Conservation (phyloP, 108 stramenopile genomes). For the Nitzschia sp. region DNA sequence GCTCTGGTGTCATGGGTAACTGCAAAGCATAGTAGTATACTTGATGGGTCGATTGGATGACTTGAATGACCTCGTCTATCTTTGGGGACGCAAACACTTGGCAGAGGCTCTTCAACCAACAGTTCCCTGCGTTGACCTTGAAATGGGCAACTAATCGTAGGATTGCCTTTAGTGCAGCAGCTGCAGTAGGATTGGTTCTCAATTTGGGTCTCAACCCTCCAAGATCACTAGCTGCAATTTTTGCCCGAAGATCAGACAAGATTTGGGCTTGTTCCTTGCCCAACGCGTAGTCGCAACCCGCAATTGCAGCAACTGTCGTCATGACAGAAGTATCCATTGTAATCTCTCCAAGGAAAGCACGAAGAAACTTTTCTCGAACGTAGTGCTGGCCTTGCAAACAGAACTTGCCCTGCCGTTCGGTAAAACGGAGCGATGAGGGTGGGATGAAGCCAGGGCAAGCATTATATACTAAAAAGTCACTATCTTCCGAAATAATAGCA, state of each 20-base stretch:
- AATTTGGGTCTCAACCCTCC: slow-evolving; percentile 17
- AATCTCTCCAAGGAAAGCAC: slow-evolving; percentile 5
- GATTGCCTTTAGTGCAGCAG: slow-evolving; percentile 4
- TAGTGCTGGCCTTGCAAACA: slow-evolving; percentile 19
- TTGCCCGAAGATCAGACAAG: background rate
- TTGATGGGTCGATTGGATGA: slow-evolving; percentile 2
- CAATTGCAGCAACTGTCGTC: slow-evolving; percentile 24
- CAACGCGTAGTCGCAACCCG: slow-evolving; percentile 31
- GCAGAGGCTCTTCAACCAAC: slow-evolving; percentile 13
- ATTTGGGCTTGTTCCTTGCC: background rate
- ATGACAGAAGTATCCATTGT: slow-evolving; percentile 17
- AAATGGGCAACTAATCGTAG: slow-evolving; percentile 30
- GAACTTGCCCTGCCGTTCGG: background rate
- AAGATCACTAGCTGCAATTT: slow-evolving; percentile 11
- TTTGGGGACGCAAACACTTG: background rate
- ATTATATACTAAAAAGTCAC: slow-evolving; percentile 31
- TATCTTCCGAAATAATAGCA: slow-evolving; percentile 27
- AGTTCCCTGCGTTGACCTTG: background rate
- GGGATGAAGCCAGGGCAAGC: slow-evolving; percentile 33
- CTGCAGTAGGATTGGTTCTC: slow-evolving; percentile 9
- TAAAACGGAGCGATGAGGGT: slow-evolving; percentile 11
- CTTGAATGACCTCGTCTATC: background rate
- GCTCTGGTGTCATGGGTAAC: background rate
- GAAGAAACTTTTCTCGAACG: slow-evolving; percentile 15
- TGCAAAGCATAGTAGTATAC: slow-evolving; percentile 12